phyloP scores from a whole-genome alignment of 2,329 filamentous ascomycete species.

The Paecilomyces sp. region DNA sequence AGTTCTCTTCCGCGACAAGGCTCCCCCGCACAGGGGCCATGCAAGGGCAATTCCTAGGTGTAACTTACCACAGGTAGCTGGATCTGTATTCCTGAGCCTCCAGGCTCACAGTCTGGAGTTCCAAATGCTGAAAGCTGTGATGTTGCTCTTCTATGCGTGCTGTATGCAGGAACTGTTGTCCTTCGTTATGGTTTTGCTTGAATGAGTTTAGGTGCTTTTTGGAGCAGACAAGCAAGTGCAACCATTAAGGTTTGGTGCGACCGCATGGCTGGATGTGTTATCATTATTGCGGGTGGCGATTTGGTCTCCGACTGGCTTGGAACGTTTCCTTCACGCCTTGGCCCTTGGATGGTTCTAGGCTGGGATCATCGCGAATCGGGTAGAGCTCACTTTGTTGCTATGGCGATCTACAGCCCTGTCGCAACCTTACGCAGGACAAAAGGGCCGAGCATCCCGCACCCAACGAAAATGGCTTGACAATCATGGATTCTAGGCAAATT shows the following conservation, averaged over 20 bases:
- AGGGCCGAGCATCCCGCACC: background rate
- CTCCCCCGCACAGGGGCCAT: background rate
- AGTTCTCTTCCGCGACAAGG: background rate
- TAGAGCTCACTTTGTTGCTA: background rate
- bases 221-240: background rate
- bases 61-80: background rate
- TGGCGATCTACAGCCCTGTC: background rate
- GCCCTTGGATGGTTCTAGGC: background rate
- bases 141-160: background rate
- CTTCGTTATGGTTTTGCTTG: background rate
- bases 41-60: background rate
- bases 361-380: background rate
- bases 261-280: background rate
- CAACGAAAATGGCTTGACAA: background rate
- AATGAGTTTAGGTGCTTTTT: background rate
- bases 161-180: background rate
- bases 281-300: background rate
- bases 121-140: background rate
- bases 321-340: background rate
- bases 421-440: background rate
- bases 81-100: background rate
- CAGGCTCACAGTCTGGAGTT: background rate
- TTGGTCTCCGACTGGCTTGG: background rate
- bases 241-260: background rate
- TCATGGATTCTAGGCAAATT: background rate